Evolutionary conservation across 306 rosid species (phyloP).

Genomic region (Prinsepia uniflora): DNA sequence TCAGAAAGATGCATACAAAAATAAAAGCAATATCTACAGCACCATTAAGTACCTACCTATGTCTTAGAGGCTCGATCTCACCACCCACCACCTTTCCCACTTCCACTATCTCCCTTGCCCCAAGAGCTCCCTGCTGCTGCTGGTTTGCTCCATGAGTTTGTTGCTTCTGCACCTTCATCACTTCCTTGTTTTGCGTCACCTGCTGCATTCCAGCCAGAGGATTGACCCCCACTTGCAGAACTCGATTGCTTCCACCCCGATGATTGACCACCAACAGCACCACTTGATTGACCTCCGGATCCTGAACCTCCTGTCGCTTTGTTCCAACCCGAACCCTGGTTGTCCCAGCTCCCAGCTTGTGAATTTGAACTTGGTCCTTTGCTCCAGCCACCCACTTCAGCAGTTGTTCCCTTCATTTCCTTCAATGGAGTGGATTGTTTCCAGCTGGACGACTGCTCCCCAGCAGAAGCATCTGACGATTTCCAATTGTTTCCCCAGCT

Average conservation of each 20-base stretch:
- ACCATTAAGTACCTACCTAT: too few relatives aligned
- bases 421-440: not conserved
- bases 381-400: not conserved
- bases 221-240: not conserved
- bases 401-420: not conserved
- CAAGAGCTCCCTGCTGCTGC: constrained; percentile 42
- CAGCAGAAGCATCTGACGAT: constrained; percentile 29
- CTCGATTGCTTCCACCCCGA: constrained; percentile 34
- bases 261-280: constrained; percentile 29
- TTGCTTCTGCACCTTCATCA: constrained; percentile 2
- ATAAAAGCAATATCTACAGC: too few relatives aligned
- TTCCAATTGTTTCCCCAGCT: constrained; percentile 25
- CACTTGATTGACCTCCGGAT: constrained; percentile 1
- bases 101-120: constrained; percentile 31
- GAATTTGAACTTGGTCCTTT: constrained; percentile 26
- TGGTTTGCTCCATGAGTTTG: constrained; percentile 20
- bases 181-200: constrained; percentile 27
- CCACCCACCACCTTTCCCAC: not conserved
- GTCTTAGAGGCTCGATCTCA: not conserved
- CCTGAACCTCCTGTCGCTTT: constrained; percentile 11
- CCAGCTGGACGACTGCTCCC: not conserved
- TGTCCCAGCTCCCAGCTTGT: constrained; percentile 12
- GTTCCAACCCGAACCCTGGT: constrained; percentile 25
- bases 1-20: too few relatives aligned
- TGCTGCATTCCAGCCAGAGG: not conserved